A percentile compares a stretch with the other conserved stretches of the same genome.
These are phyloP conservation scores for Catunica adiposa DNA, from an alignment of 2,329 filamentous ascomycete genomes.

Conservation along the genomic window DNA sequence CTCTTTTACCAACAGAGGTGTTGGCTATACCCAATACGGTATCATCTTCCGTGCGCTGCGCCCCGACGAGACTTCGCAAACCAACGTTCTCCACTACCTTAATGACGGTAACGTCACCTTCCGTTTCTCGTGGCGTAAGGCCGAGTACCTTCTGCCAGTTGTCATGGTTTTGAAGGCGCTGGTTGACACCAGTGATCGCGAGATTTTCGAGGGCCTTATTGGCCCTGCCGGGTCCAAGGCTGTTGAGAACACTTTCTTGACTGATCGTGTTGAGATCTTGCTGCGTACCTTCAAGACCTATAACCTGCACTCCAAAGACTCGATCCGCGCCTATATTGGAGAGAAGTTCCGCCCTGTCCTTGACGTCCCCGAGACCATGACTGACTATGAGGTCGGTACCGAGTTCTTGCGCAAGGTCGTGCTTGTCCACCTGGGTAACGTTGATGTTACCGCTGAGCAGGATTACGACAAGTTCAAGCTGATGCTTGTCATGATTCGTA, in stretches of 20 bases:
- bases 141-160: slow-evolving; percentile 86
- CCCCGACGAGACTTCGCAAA: slow-evolving; percentile 96
- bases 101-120: slow-evolving; percentile 93
- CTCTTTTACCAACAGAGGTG: slow-evolving; percentile 76
- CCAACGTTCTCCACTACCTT: slow-evolving; percentile 90
- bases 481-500: slow-evolving; percentile 89
- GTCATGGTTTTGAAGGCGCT: slow-evolving; percentile 96
- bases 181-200: slow-evolving; percentile 86
- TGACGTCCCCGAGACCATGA: slow-evolving; percentile 66
- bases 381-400: slow-evolving; percentile 74
- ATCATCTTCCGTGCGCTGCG: slow-evolving; percentile 83
- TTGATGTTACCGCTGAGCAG: slow-evolving; percentile 67
- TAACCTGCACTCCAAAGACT: slow-evolving; percentile 60
- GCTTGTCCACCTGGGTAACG: slow-evolving; percentile 75
- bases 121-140: slow-evolving; percentile 94
- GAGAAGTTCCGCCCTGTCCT: slow-evolving; percentile 83
- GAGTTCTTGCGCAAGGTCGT: slow-evolving; percentile 85
- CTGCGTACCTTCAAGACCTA: slow-evolving; percentile 89
- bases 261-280: slow-evolving; percentile 81
- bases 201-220: slow-evolving; percentile 88
- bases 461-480: slow-evolving; percentile 87
- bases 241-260: slow-evolving; percentile 77
- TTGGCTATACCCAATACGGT: slow-evolving; percentile 75
- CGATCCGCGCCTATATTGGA: slow-evolving; percentile 75
- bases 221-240: slow-evolving; percentile 61